Conservation (phyloP, 805 yeast species). For the Starmerella davenportii region DNA sequence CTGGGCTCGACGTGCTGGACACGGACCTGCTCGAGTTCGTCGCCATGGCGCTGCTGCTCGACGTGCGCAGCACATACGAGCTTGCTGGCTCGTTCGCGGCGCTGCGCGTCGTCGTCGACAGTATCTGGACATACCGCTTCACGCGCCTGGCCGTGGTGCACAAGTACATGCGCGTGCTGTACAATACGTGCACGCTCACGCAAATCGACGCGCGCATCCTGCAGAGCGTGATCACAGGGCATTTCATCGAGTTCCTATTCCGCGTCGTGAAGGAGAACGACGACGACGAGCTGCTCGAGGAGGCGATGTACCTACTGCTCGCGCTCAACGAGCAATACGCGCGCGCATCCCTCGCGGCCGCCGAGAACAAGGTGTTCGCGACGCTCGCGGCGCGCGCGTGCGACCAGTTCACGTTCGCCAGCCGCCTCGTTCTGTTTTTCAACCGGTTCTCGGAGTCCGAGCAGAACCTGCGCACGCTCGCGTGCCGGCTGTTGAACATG, state of each 20-base stretch:
- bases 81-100: not conserved
- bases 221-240: constrained; percentile 23
- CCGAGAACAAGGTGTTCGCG: constrained; percentile 35
- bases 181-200: constrained; percentile 3
- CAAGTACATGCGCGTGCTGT: constrained; percentile 28
- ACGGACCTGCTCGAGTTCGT: constrained; percentile 3
- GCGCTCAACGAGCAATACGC: constrained; percentile 78
- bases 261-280: constrained; percentile 26
- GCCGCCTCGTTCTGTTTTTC: constrained; percentile 53
- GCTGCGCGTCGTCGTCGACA: constrained; percentile 23
- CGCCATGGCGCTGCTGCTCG: constrained; percentile 4
- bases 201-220: constrained; percentile 2
- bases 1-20: constrained; percentile 6
- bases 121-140: constrained; percentile 26
- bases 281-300: constrained; percentile 27
- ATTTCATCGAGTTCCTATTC: constrained; percentile 33
- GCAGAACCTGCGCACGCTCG: constrained; percentile 52
- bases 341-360: constrained; percentile 25
- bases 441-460: constrained; percentile 45
- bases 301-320: constrained; percentile 47
- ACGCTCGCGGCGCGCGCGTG: constrained; percentile 31
- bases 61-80: not conserved
- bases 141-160: constrained; percentile 26
- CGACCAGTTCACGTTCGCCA: constrained; percentile 38
- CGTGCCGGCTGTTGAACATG: constrained; percentile 58